Percentiles rank a stretch among this genome's conserved stretches.
Conservation (phyloP, 495 filamentous ascomycete genomes). For the Trichoderma orchidacearum region DNA sequence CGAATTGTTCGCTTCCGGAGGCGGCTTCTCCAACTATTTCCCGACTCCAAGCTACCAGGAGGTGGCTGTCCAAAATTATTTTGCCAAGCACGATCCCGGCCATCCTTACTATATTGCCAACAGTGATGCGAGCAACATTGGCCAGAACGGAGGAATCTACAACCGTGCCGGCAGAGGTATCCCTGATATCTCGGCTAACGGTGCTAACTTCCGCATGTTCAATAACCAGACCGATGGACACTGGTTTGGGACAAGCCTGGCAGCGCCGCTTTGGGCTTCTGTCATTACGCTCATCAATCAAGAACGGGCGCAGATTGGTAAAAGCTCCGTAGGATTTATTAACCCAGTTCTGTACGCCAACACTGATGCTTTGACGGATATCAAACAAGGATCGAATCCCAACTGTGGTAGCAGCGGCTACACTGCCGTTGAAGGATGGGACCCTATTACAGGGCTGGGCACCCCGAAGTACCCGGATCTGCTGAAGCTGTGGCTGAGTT, state of each 20-base stretch:
- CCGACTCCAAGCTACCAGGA: constrained; percentile 43
- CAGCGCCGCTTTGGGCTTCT: constrained; percentile 13
- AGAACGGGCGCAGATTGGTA: constrained; percentile 34
- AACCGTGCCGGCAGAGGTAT: constrained; percentile 30
- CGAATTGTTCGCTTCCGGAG: constrained; percentile 37
- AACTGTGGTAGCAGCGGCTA: constrained; percentile 37
- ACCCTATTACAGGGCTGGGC: constrained; percentile 35
- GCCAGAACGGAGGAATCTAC: constrained; percentile 15
- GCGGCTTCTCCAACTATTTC: constrained; percentile 61
- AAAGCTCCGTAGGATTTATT: constrained; percentile 42
- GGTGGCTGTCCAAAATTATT: constrained; percentile 35
- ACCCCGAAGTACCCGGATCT: not conserved
- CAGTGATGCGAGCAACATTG: constrained; percentile 9
- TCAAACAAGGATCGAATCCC: constrained; percentile 30
- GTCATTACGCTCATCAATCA: constrained; percentile 34
- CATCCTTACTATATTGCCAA: constrained; percentile 9
- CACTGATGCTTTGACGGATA: constrained; percentile 28
- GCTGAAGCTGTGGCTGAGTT: not conserved
- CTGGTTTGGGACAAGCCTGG: constrained; percentile 16
- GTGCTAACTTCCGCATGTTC: constrained; percentile 36
- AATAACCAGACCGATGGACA: constrained; percentile 14
- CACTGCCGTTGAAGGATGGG: constrained; percentile 31
- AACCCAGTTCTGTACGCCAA: constrained; percentile 21
- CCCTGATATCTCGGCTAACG: constrained; percentile 46
- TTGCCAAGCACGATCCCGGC: constrained; percentile 17